phyloP scores from a whole-genome alignment of 345 rosid genomes.

The Hibiscus syriacus region DNA sequence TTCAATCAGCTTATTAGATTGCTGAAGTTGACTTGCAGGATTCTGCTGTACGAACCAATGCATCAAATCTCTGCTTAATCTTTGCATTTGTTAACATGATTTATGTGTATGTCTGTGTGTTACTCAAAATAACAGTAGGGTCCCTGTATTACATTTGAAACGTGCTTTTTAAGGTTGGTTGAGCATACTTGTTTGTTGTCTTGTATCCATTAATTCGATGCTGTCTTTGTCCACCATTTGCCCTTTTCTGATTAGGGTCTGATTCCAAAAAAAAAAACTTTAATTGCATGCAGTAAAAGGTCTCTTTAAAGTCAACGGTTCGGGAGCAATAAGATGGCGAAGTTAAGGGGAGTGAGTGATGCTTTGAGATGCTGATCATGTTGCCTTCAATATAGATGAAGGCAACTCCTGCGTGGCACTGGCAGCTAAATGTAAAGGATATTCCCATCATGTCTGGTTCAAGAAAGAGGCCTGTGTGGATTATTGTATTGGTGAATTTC shows the following conservation, averaged over 20 bases:
- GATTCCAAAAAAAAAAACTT: too few relatives aligned
- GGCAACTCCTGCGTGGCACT: conserved; percentile 20
- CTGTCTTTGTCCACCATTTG: background rate
- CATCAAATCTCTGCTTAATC: background rate
- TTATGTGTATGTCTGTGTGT: background rate
- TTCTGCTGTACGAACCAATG: too few relatives aligned
- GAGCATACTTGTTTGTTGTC: background rate
- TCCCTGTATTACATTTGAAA: background rate
- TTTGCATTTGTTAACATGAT: background rate
- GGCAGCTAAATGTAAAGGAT: conserved; percentile 20
- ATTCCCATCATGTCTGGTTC: conserved; percentile 34
- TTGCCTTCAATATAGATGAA: conserved; percentile 20
- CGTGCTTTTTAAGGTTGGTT: background rate
- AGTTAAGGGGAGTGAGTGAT: conserved; percentile 6
- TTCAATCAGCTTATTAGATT: too few relatives aligned
- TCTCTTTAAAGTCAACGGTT: background rate
- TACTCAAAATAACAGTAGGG: background rate
- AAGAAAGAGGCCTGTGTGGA: conserved; percentile 52
- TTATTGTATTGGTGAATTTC: conserved; percentile 31
- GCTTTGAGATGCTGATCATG: background rate
- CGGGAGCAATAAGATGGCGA: background rate
- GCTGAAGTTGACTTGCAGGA: too few relatives aligned
- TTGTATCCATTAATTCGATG: background rate
- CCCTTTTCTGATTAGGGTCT: conserved; percentile 5
- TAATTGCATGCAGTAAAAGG: background rate